Base-by-base conservation (phyloP, 371 early-diverging fungal species). In the Cokeromyces recurvatus region DNA sequence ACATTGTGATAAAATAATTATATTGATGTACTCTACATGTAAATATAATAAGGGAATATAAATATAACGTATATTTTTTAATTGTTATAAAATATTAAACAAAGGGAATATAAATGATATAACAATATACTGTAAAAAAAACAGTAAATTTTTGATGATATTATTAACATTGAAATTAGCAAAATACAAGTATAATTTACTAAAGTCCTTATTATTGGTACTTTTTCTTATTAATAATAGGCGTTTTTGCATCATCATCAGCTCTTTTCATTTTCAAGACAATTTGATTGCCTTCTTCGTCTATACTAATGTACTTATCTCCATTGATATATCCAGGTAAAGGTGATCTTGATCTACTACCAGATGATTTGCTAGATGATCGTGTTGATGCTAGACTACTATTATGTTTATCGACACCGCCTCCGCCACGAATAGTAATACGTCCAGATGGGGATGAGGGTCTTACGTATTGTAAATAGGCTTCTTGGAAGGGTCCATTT, bases 211-310 rank as follows among this genome's bases (percentile, higher is more conserved):
- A n/a, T n/a, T n/a, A n/a, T n/a, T n/a, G n/a, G n/a, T n/a, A n/a
- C 29, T 40, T 48, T 32, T 55, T 63, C 38, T 55, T 57, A 15
- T 59, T 64, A n/a, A 55, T 29, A 41, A 50, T 19, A 15, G 55
- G 60, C 32, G 41, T 57, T 43, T 52, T 64, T 4, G 60, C 60
- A 45, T 59, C 64, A 25, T 58, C 62, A 20, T 68, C 62, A 7
- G 74, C 74, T 40, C 60, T 70, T 37, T 66, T 68, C 68, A 74
- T 68, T 42, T 66, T 74, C 14, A 66, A 62, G 21, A 57, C 46
- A 1, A 70, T 44, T 16, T 70, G 68, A 15, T 74, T 70, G 25
- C 74, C 74, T 36, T 58, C 55, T 32, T 70, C 68, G 45, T 74
- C 71, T 21, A 66, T 38, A 23, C 71, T 66, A 22, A 74, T 56